Evolutionary conservation across 2,329 filamentous ascomycete genomes (phyloP), one percentile per base, ranked within the genome.

Genomic region (Aspergillus ruber): DNA sequence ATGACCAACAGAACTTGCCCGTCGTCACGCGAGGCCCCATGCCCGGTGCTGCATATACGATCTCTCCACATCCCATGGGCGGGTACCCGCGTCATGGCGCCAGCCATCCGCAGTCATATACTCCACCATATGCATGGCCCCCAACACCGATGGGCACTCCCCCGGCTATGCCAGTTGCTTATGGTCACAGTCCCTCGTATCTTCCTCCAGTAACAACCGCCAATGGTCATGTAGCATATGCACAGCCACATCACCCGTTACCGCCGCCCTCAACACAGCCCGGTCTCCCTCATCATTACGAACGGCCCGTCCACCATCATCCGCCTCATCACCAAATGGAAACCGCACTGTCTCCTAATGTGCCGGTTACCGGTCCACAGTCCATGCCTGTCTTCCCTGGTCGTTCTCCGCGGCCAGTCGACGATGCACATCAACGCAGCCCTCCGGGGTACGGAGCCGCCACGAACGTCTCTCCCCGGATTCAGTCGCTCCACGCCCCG

Each of bases 1-100:
- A 89, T 63, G 91, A 96, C 61, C 79, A 84, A 52, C 85, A 85
- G 64, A 85, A 85, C 49, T 83, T 89, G 12, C 88, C 90, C 10
- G 84, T 88, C 2, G 81, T 94, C 35, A 91, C 89, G 10, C 81
- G 89, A 55, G 81, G 85, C 0, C 89, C 81, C 5, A 83, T 84
- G 79, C 69, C 74, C 27, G 79, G 78, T 8, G 74, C 77, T 13
- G 57, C 67, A 9, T 82, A 80, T 61, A 70, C 76, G 6, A 72
- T 77, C 23, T 67, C 75, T 43, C 74, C 76, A 48, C 73, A 80
- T 50, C 70, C 69, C 43, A 74, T 79, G 59, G 64, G 83, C 2
- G 79, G 75, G 55, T 83, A 79, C 44, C 74, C 77, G 8, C 71
- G 74, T 54, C 53, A 65, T 56, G 52, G 65, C 15, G 61, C 65